Percentiles rank a stretch among this genome's conserved stretches.
Evolutionary conservation across 768 basidiomycete species (phyloP).

Genomic region (Mycena maculata): DNA sequence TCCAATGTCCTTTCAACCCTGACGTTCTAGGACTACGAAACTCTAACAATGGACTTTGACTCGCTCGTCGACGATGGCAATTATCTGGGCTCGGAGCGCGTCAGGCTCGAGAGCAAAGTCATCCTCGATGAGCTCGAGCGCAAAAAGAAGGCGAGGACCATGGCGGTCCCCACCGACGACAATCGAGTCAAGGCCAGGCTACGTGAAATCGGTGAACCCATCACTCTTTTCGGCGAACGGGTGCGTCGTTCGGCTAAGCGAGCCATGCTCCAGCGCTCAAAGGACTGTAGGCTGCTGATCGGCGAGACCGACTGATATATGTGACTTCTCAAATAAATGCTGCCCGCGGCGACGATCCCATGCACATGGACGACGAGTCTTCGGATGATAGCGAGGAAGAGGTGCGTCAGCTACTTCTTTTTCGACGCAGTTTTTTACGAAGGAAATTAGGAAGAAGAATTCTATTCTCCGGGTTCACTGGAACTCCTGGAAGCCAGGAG

Average conservation of each 20-base stretch:
- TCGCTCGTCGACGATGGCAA: constrained; percentile 83
- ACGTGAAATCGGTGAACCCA: constrained; percentile 95
- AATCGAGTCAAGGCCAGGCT: constrained; percentile 89
- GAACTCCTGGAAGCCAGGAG: constrained; percentile 88
- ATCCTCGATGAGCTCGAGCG: constrained; percentile 96
- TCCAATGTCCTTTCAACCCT: constrained; percentile 43
- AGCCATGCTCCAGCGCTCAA: constrained; percentile 10
- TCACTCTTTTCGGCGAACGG: constrained; percentile 97
- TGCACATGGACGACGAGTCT: constrained; percentile 78
- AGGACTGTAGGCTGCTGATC: constrained; percentile 83
- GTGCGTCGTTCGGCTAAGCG: constrained; percentile 74
- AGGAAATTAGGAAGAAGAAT: constrained; percentile 82
- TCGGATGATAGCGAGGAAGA: constrained; percentile 82
- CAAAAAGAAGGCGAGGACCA: constrained; percentile 92
- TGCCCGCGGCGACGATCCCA: constrained; percentile 84
- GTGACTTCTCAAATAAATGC: constrained; percentile 94
- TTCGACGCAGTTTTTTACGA: constrained; percentile 14
- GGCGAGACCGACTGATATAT: constrained; percentile 94
- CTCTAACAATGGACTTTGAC: constrained; percentile 73
- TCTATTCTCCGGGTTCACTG: constrained; percentile 92
- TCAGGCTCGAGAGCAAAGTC: constrained; percentile 83
- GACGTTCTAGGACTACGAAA: constrained; percentile 37
- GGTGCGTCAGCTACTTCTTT: constrained; percentile 51
- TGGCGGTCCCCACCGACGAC: constrained; percentile 98
- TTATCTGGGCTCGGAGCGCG: constrained; percentile 79